Base-by-base conservation (phyloP, 768 basidiomycete genomes). In the Kwoniella shandongensis region DNA sequence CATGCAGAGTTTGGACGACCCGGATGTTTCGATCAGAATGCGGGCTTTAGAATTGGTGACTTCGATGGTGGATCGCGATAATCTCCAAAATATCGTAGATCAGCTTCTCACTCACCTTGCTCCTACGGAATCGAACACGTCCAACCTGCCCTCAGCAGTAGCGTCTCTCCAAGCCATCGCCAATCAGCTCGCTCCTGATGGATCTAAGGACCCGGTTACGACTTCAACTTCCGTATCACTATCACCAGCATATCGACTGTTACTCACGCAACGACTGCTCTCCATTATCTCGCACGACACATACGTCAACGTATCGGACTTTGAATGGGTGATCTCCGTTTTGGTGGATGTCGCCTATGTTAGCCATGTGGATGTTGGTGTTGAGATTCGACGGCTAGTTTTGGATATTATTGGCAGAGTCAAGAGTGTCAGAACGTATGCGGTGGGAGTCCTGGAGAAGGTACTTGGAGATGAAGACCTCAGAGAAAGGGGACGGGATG, bases 261-360 rank as follows among this genome's bases (percentile, higher is more conserved):
- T 85, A 40, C 83, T 98, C 29, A 82, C 89, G 8, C 85, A 88
- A 62, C 82, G 85, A 17, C 88, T 98, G 60, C 81, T 98, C n/a
- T 78, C 81, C n/a, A 88, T 98, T 66, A 87, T 89, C 55, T 88
- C 89, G 1, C 83, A 84, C 53, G 85, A 85, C 35, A 88, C 86
- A 20, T 98, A 94, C 73, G 85, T 86, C 50, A 88, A 91, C 67
- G 82, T 99, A 25, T 81, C 83, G 42, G 93, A 97, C 77, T 98
- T 98, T 71, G 90, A 97, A 72, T 99, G 96, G 94, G 96, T 91
- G 75, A 81, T 98, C 20, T 96, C 94, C 4, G 91, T 93, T 7
- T 84, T 98, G 26, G 83, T 97, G 44, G 92, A 97, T 70, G 81
- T 98, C 8, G 86, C 90, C 0, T 90, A 96, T 71, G 82, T 97